These are phyloP conservation scores for Skeletonema tropicum DNA, from an alignment of 108 stramenopile genomes.

Conservation along the genomic window DNA sequence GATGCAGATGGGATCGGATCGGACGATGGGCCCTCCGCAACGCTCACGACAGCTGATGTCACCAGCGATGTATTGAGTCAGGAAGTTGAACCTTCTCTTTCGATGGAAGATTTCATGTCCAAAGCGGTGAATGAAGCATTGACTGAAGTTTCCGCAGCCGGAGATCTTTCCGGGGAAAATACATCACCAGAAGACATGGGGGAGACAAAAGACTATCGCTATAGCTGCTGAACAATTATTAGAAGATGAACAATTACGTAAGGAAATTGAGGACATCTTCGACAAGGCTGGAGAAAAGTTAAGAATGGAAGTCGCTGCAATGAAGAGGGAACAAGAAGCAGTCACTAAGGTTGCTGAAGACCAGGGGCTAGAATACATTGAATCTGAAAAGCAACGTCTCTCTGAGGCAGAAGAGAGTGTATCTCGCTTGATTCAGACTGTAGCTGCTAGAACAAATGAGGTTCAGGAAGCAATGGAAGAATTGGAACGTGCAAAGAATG, in stretches of 20 bases:
- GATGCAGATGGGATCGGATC: constrained; percentile 47
- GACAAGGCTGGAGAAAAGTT: constrained; percentile 41
- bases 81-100: constrained; percentile 36
- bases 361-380: constrained; percentile 30
- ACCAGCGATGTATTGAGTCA: constrained; percentile 39
- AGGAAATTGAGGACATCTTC: constrained; percentile 43
- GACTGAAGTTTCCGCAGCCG: constrained; percentile 24
- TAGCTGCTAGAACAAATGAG: constrained; percentile 32
- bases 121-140: constrained; percentile 33
- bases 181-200: neutral
- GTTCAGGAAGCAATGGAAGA: constrained; percentile 50
- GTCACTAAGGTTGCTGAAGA: constrained; percentile 34
- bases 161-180: neutral
- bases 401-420: constrained; percentile 48
- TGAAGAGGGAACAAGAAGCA: constrained; percentile 42
- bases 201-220: constrained; percentile 18
- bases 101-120: constrained; percentile 44
- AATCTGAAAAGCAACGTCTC: constrained; percentile 36
- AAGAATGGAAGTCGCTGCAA: constrained; percentile 25
- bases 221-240: constrained; percentile 17
- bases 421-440: constrained; percentile 38
- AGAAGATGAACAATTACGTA: constrained; percentile 32
- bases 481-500: constrained; percentile 39
- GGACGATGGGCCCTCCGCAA: neutral
- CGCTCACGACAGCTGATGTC: constrained; percentile 39